Conservation (phyloP, 805 yeast species). For the Wickerhamomyces chambardii region DNA sequence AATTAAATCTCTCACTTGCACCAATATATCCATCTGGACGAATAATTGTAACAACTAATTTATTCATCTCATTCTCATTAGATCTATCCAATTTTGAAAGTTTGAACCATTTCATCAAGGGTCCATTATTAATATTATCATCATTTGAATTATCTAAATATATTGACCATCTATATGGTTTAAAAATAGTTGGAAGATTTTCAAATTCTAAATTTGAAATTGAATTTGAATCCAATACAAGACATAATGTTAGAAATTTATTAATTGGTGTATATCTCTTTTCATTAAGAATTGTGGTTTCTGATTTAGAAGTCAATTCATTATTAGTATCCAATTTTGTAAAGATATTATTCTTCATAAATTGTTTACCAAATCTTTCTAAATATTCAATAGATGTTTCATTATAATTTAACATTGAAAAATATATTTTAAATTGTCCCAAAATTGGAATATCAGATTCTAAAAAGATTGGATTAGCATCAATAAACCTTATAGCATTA, state of each 20-base stretch:
- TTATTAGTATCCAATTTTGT: no score
- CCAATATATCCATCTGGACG: conserved; percentile 18
- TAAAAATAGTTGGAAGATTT: conserved; percentile 4
- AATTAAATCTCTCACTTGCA: conserved; percentile 1
- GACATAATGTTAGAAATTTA: conserved; percentile 2
- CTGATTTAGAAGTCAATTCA: no score
- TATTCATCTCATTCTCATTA: background rate
- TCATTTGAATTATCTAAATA: conserved; percentile 2
- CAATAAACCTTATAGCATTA: conserved; percentile 6
- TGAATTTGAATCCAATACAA: no score
- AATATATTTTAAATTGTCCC: conserved; percentile 7
- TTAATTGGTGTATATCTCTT: conserved; percentile 6
- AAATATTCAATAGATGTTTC: background rate
- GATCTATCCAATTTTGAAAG: no score
- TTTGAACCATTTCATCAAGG: conserved; percentile 3
- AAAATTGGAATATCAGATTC: conserved; percentile 7
- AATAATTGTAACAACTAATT: conserved; percentile 5
- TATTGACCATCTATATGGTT: conserved; percentile 6
- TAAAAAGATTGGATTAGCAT: conserved; percentile 7
- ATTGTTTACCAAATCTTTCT: background rate
- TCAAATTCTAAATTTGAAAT: conserved; percentile 2
- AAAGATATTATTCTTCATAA: background rate
- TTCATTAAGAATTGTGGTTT: no score
- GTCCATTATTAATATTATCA: background rate
- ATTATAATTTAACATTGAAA: background rate